Percentiles rank a stretch among this genome's conserved stretches.
These are phyloP conservation scores for Nicotiana attenuata DNA, from an alignment of 257 asterid species.

Conservation along the genomic window DNA sequence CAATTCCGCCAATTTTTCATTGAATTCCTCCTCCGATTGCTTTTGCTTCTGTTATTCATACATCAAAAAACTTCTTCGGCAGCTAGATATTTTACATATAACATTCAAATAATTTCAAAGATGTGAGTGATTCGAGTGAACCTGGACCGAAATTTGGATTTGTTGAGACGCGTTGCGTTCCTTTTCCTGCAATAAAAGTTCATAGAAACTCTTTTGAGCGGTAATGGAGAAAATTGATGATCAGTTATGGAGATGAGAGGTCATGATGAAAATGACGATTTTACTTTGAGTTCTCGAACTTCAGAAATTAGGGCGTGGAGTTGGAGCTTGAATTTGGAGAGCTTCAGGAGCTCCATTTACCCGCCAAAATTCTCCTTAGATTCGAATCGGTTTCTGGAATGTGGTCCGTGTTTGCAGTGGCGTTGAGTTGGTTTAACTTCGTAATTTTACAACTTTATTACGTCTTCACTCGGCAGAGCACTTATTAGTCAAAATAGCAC, in stretches of 20 bases:
- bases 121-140: conserved; percentile 4
- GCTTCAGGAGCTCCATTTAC: conserved; percentile 36
- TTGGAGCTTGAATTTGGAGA: conserved; percentile 42
- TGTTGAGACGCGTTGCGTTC: conserved; percentile 28
- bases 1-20: conserved; percentile 15
- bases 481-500: too few relatives aligned
- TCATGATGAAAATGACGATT: neutral
- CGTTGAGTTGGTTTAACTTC: too few relatives aligned
- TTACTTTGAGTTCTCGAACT: conserved; percentile 35
- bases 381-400: neutral
- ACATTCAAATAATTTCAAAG: neutral
- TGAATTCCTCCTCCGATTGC: conserved; percentile 30
- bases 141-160: conserved; percentile 17
- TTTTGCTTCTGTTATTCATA: conserved; percentile 28
- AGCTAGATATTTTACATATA: neutral
- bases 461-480: too few relatives aligned
- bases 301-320: conserved; percentile 35
- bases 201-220: neutral
- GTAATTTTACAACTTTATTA: neutral
- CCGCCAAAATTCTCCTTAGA: conserved; percentile 16
- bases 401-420: neutral
- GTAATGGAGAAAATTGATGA: neutral
- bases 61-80: neutral
- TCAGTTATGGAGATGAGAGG: neutral
- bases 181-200: conserved; percentile 28